Conservation (phyloP, 2,329 filamentous ascomycete species). For the Aspergillus sp. region DNA sequence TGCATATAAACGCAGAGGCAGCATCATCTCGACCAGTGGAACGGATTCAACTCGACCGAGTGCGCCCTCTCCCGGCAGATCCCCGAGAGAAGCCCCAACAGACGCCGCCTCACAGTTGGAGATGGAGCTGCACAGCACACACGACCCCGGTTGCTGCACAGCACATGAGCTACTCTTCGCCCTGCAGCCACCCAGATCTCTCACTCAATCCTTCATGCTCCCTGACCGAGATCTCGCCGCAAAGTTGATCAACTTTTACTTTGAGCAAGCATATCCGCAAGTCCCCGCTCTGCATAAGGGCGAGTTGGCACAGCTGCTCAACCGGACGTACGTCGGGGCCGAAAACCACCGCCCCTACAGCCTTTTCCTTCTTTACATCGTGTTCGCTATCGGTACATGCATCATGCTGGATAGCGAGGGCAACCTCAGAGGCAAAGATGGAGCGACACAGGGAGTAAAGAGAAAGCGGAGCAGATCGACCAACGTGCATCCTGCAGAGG, state of each 20-base stretch:
- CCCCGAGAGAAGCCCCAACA: background rate
- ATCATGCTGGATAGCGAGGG: background rate
- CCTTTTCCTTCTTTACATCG: background rate
- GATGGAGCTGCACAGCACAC: background rate
- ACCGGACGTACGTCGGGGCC: background rate
- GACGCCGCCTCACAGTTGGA: background rate
- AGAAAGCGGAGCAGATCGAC: background rate
- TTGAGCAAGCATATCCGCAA: constrained; percentile 1
- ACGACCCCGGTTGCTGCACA: background rate
- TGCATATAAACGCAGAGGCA: constrained; percentile 27
- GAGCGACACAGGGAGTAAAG: background rate
- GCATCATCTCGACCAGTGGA: background rate
- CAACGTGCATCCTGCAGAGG: background rate
- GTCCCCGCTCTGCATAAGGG: background rate
- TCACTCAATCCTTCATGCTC: background rate
- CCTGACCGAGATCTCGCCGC: background rate
- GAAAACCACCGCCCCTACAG: background rate
- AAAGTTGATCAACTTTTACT: background rate
- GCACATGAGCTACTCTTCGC: background rate
- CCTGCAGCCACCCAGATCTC: background rate
- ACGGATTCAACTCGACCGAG: background rate
- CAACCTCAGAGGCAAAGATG: background rate
- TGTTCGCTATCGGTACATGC: background rate
- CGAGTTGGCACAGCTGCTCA: background rate
- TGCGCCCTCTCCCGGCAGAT: background rate